Conservation (phyloP, 306 rosid genomes). For the Neltuma alba region DNA sequence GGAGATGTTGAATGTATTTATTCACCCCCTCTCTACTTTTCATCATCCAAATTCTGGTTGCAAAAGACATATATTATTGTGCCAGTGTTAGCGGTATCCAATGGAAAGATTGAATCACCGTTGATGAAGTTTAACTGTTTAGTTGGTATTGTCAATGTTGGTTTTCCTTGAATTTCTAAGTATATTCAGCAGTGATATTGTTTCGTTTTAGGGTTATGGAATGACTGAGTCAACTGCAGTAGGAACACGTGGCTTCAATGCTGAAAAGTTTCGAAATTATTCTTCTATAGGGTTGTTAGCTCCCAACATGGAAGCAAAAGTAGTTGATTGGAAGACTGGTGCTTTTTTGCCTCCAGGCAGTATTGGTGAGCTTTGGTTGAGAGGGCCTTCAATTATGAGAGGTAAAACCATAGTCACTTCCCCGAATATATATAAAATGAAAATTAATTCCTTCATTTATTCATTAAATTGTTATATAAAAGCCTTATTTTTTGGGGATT, state of each 20-base stretch:
- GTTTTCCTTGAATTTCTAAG: slow-evolving; percentile 31
- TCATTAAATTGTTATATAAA: slow-evolving; percentile 6
- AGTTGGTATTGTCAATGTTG: slow-evolving; percentile 5
- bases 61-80: slow-evolving; percentile 1
- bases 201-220: slow-evolving; percentile 79
- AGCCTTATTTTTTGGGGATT: background rate
- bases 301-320: slow-evolving; percentile 88
- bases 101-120: slow-evolving; percentile 19
- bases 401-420: slow-evolving; percentile 50
- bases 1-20: background rate
- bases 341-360: slow-evolving; percentile 70
- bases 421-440: slow-evolving; percentile 20
- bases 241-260: slow-evolving; percentile 86
- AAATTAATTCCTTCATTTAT: background rate
- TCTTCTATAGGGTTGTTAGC: slow-evolving; percentile 83
- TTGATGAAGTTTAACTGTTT: slow-evolving; percentile 23
- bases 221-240: slow-evolving; percentile 90
- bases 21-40: background rate
- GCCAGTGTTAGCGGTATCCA: slow-evolving; percentile 19
- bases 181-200: slow-evolving; percentile 14
- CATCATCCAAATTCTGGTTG: slow-evolving; percentile 4
- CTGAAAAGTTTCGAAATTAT: slow-evolving; percentile 53
- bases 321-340: slow-evolving; percentile 66
- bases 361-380: slow-evolving; percentile 83
- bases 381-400: slow-evolving; percentile 79